Evolutionary conservation across 2,329 filamentous ascomycete species (phyloP).

Genomic region (Penicillium sclerotiorum): DNA sequence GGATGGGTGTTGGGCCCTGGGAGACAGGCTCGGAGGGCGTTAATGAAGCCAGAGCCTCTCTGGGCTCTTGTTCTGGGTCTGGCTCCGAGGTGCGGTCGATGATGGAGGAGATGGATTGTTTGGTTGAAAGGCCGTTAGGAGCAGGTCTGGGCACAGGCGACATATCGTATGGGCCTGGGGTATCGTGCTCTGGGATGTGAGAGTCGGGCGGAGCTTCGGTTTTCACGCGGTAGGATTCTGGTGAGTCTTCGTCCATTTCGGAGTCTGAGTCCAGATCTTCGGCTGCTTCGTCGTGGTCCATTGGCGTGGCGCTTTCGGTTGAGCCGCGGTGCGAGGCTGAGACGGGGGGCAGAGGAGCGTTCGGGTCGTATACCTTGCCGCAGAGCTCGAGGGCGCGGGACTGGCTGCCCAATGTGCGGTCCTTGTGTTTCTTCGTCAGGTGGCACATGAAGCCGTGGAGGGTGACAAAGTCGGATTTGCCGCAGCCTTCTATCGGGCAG

Average conservation of each 20-base stretch:
- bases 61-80: slow-evolving; percentile 23
- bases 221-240: slow-evolving; percentile 30
- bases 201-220: slow-evolving; percentile 31
- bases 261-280: slow-evolving; percentile 34
- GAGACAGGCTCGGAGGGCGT: slow-evolving; percentile 25
- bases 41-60: slow-evolving; percentile 25
- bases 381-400: slow-evolving; percentile 44
- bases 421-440: slow-evolving; percentile 46
- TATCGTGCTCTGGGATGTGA: slow-evolving; percentile 21
- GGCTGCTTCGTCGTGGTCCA: slow-evolving; percentile 36
- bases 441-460: slow-evolving; percentile 48
- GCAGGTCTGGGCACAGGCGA: slow-evolving; percentile 19
- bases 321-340: slow-evolving; percentile 35
- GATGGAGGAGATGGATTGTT: slow-evolving; percentile 44
- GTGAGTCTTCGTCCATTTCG: not conserved
- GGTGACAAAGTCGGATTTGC: slow-evolving; percentile 45
- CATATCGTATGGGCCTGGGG: slow-evolving; percentile 11
- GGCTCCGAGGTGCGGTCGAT: slow-evolving; percentile 38
- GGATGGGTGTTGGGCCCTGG: slow-evolving; percentile 17
- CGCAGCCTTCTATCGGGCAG: slow-evolving; percentile 41
- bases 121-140: slow-evolving; percentile 33
- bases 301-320: slow-evolving; percentile 34
- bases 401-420: slow-evolving; percentile 43
- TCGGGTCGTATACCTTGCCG: slow-evolving; percentile 42
- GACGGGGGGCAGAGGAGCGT: slow-evolving; percentile 39